phyloP scores from a whole-genome alignment of 1,139 yeast genomes.

The Saccharomyces uvarum region DNA sequence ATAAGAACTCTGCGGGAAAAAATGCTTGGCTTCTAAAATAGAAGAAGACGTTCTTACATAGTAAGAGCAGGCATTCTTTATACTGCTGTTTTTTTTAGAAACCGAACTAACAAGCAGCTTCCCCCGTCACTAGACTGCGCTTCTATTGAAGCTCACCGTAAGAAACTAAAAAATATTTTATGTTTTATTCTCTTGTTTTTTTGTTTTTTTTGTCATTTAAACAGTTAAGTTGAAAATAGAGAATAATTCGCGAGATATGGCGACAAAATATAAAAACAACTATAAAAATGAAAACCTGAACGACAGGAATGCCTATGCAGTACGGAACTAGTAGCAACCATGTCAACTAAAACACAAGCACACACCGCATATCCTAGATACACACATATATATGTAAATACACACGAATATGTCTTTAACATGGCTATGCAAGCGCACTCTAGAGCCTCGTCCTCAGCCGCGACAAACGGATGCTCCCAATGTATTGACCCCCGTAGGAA shows the following conservation, averaged over 20 bases:
- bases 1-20: not conserved
- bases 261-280: not conserved
- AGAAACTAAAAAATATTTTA: not conserved
- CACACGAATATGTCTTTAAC: not conserved
- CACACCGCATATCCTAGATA: not conserved
- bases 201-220: not conserved
- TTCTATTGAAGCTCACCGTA: not conserved
- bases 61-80: not conserved
- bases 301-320: not conserved
- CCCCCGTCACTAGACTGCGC: not conserved
- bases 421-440: not conserved
- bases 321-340: not conserved
- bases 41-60: not conserved
- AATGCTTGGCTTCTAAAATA: not conserved
- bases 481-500: not conserved
- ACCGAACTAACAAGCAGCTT: not conserved
- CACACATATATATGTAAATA: not conserved
- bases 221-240: not conserved
- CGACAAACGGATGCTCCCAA: not conserved
- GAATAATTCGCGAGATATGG: not conserved
- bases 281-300: not conserved
- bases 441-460: not conserved
- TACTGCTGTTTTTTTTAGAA: not conserved
- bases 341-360: not conserved
- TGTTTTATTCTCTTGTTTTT: not conserved